Evolutionary conservation across 139 green algal genomes (phyloP), one percentile per base, ranked within the genome.

Genomic region (Volvox africanus): DNA sequence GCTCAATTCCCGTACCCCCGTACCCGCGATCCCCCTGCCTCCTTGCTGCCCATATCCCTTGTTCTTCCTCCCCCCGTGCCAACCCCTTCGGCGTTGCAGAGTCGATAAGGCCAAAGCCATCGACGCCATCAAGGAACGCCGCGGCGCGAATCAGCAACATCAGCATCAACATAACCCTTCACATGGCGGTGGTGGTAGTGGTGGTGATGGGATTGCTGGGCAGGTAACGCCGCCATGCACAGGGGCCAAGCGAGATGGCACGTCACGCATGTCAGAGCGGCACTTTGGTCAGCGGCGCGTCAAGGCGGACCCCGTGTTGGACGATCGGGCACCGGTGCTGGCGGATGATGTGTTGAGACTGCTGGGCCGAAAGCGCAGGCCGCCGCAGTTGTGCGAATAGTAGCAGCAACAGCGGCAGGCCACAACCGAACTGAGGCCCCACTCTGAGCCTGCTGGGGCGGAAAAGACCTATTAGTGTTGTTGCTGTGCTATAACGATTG

Each of bases 301-400:
- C 20, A 97, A 97, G 86, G 75, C 93, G 24, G 96, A 98, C 76
- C 93, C 95, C 2, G 92, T 94, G 61, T 91, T 82, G 3, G 91
- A 93, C 37, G 89, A 87, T 1, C 75, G 79, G 22, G 89, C 92
- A 30, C 80, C 91, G 1, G 80, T 82, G 36, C 78, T 97, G 44
- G 91, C 94, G 17, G 44, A 92, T 0, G 91, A 94, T n/a, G 65
- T 97, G 73, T 92, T 97, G 65, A 67, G 88, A n/a, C 55, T 97
- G 76, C 92, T 97, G 19, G 85, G 78, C 16, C 35, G 79, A 19
- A 89, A 82, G 73, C 61, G 33, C 26, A 68, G 62, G 36, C 37
- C 21, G 37, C 36, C 32, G 78, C 78, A 84, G 78, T 32, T 13
- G 35, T 1, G n/a, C n/a, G n/a, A 84, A 20, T 1, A 67, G 36